These are phyloP conservation scores for Onygenales sp. DNA, from an alignment of 2,329 filamentous ascomycete genomes.

Conservation along the genomic window DNA sequence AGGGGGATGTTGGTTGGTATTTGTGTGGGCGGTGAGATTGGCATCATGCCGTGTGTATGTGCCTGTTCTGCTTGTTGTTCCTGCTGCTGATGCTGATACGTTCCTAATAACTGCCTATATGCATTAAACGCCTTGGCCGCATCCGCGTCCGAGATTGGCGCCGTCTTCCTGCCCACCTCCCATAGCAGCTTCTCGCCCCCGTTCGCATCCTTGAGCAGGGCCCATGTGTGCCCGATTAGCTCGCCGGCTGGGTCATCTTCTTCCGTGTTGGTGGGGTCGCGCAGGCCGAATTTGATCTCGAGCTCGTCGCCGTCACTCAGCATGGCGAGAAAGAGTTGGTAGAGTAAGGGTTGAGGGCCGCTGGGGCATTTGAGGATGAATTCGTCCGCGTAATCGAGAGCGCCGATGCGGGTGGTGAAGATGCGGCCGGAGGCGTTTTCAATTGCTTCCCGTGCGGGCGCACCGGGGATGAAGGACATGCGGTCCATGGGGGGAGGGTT, in stretches of 20 bases:
- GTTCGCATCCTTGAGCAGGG: background rate
- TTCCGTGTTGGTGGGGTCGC: conserved; percentile 1
- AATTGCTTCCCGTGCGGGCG: background rate
- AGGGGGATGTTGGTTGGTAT: background rate
- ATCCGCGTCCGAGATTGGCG: background rate
- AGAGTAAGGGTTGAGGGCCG: background rate
- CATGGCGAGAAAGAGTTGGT: conserved; percentile 2
- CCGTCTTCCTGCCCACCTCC: background rate
- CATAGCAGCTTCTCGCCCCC: conserved; percentile 1
- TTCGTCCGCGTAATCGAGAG: background rate
- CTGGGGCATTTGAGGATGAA: conserved; percentile 2
- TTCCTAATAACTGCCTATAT: background rate
- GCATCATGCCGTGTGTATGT: background rate
- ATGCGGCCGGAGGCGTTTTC: conserved; percentile 3
- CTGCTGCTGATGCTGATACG: background rate
- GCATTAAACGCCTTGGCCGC: conserved; percentile 1
- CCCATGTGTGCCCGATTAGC: conserved; percentile 1
- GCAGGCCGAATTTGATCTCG: background rate
- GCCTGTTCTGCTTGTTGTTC: too few relatives aligned
- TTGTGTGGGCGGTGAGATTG: background rate
- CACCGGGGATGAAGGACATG: conserved; percentile 1
- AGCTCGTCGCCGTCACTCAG: background rate
- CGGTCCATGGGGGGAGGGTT: background rate
- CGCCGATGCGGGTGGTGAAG: background rate
- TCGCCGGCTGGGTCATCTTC: background rate